Evolutionary conservation across 768 basidiomycete genomes (phyloP), one percentile per base, ranked within the genome.

Genomic region (Vishniacozyma victoriae): DNA sequence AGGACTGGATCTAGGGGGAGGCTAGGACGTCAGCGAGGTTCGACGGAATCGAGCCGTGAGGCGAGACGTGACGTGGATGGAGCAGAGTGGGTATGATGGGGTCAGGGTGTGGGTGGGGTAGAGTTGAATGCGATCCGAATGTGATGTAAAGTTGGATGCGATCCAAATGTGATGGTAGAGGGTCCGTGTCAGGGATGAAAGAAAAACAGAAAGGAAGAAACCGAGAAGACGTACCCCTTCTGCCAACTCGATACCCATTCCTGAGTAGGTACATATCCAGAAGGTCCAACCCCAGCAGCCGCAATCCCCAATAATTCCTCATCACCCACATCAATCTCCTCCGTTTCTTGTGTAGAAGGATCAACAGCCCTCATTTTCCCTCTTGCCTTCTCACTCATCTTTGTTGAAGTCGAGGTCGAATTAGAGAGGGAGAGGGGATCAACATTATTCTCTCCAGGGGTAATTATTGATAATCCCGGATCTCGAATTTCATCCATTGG

Each of bases 181-280:
- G n/a, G n/a, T n/a, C n/a, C n/a, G n/a, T n/a, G n/a, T n/a, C n/a
- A n/a, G n/a, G n/a, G n/a, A n/a, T n/a, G n/a, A n/a, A n/a, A n/a
- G n/a, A n/a, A n/a, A n/a, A n/a, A n/a, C n/a, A n/a, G n/a, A n/a
- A n/a, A n/a, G n/a, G n/a, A n/a, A n/a, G n/a, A n/a, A n/a, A n/a
- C n/a, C n/a, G n/a, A n/a, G n/a, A n/a, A n/a, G 2, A 65, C 77
- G 67, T 57, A 88, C 89, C 92, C 92, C 78, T 92, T 88, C 60
- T 93, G 87, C 93, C 93, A 97, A 36, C 69, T 71, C 2, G 91
- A 91, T 18, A 89, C 90, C 93, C 95, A 99, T 80, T 90, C 89
- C 69, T 95, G 88, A 3, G 90, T 95, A 11, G 95, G 91, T 6
- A 92, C 77, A 72, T 96, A 99, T 2, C 90, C 88, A 69, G 89